These are phyloP conservation scores for Adansonia madagascariensis DNA, from an alignment of 441 rosid species.

Conservation along the genomic window DNA sequence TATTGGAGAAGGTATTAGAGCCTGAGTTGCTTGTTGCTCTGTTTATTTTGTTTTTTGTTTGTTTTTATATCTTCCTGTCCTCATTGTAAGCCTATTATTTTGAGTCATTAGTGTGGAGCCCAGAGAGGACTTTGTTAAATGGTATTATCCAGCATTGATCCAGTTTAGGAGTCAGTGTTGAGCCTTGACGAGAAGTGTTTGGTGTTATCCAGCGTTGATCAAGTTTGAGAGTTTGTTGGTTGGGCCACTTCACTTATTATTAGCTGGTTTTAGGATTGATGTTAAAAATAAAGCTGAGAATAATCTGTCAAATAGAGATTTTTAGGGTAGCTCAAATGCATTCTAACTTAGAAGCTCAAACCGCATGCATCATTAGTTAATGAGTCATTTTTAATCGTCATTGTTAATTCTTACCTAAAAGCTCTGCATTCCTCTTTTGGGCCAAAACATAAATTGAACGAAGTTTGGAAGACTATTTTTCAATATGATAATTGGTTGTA, in stretches of 20 bases:
- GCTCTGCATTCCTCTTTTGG: not conserved
- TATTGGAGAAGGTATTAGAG: not conserved
- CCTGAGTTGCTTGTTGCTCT: not conserved
- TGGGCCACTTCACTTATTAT: not conserved
- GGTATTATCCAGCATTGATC: not conserved
- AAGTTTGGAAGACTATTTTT: not conserved
- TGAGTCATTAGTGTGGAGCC: not conserved
- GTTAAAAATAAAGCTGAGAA: not conserved
- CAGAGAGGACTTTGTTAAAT: not conserved
- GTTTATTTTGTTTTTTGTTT: not conserved
- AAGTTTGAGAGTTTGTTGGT: conserved; percentile 1
- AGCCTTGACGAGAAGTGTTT: not conserved
- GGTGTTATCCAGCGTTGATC: not conserved
- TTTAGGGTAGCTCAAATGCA: not conserved
- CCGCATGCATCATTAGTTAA: not conserved
- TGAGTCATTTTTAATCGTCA: not conserved
- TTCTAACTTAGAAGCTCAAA: not conserved
- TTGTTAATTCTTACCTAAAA: not conserved
- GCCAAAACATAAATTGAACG: not conserved
- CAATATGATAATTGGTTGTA: not conserved
- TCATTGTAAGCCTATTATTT: not conserved
- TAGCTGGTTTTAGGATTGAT: not conserved
- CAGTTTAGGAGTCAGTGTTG: not conserved
- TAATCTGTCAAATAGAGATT: not conserved
- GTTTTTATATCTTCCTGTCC: not conserved